Evolutionary conservation across 176 grass and related monocot genomes (phyloP).

Genomic region (bread wheat (Triticum aestivum)): DNA sequence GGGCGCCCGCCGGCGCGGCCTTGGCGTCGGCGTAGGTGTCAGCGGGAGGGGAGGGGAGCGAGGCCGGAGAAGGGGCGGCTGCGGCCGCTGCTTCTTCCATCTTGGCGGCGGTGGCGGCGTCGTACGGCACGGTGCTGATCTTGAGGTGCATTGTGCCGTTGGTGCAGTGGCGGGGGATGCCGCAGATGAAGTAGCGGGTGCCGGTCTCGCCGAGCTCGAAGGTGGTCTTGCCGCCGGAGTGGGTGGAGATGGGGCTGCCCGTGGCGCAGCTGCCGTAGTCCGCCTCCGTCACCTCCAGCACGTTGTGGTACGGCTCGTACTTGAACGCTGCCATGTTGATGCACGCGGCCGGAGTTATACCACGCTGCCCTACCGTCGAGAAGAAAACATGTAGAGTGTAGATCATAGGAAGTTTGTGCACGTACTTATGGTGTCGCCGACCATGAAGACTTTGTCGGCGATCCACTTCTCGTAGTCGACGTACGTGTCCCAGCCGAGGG

Average conservation of each 20-base stretch:
- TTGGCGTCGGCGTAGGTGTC: conserved; percentile 14
- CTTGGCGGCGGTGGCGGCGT: background rate
- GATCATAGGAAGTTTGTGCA: background rate
- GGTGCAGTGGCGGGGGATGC: conserved; percentile 60
- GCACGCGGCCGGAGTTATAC: background rate
- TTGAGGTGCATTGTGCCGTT: conserved; percentile 68
- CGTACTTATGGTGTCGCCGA: conserved; percentile 65
- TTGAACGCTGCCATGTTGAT: conserved; percentile 40
- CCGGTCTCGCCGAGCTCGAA: conserved; percentile 45
- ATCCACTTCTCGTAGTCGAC: conserved; percentile 55
- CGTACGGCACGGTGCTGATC: conserved; percentile 43
- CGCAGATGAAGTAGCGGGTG: conserved; percentile 84
- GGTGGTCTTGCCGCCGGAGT: conserved; percentile 48
- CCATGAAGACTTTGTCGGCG: conserved; percentile 40
- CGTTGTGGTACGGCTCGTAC: conserved; percentile 61
- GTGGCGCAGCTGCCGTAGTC: conserved; percentile 50
- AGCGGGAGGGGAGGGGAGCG: conserved; percentile 4
- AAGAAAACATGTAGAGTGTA: background rate
- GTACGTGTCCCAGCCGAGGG: conserved; percentile 56
- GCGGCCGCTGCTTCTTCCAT: background rate
- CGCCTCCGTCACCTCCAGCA: conserved; percentile 53
- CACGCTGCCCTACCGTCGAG: background rate
- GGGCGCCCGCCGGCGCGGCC: background rate
- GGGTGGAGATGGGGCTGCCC: conserved; percentile 17
- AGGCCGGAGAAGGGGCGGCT: background rate